Evolutionary conservation across 164 flowering plant species (phyloP).

Genomic region (Aristolochia fimbriata): DNA sequence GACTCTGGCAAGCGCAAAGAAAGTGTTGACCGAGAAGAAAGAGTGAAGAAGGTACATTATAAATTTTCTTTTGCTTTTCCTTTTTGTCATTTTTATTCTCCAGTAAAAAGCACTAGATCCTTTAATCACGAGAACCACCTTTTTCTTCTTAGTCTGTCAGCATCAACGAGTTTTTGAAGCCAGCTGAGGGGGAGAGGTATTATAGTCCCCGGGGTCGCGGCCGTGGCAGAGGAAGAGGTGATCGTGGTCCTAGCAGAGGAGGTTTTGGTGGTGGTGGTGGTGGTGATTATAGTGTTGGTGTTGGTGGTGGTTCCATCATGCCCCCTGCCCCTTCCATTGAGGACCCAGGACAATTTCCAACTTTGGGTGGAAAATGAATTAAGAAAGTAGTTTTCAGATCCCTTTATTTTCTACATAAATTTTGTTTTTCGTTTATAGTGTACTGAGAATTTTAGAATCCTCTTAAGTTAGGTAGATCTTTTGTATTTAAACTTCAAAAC

Average conservation of each 20-base stretch:
- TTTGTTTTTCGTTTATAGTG: slow-evolving; percentile 3
- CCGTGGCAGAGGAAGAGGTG: slow-evolving; percentile 47
- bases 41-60: slow-evolving; percentile 28
- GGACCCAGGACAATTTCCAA: slow-evolving; percentile 14
- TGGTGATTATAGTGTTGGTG: slow-evolving; percentile 42
- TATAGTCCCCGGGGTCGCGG: slow-evolving; percentile 64
- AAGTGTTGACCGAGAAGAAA: slow-evolving; percentile 24
- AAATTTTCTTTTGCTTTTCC: not conserved
- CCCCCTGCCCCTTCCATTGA: slow-evolving; percentile 12
- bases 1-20: slow-evolving; percentile 26
- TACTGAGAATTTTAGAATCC: slow-evolving; percentile 6
- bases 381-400: not conserved
- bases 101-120: no score
- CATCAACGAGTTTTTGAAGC: slow-evolving; percentile 88
- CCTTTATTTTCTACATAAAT: not conserved
- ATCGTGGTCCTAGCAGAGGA: slow-evolving; percentile 52
- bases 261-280: slow-evolving; percentile 31
- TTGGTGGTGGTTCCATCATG: slow-evolving; percentile 14
- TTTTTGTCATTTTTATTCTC: not conserved
- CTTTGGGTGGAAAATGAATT: slow-evolving; percentile 11
- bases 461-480: not conserved
- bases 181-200: slow-evolving; percentile 64
- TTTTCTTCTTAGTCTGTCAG: slow-evolving; percentile 45
- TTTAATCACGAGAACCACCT: not conserved
- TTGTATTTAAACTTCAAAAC: slow-evolving; percentile 1